Evolutionary conservation across 345 rosid genomes (phyloP), one percentile per base, ranked within the genome.

Genomic region (Turritis glabra): DNA sequence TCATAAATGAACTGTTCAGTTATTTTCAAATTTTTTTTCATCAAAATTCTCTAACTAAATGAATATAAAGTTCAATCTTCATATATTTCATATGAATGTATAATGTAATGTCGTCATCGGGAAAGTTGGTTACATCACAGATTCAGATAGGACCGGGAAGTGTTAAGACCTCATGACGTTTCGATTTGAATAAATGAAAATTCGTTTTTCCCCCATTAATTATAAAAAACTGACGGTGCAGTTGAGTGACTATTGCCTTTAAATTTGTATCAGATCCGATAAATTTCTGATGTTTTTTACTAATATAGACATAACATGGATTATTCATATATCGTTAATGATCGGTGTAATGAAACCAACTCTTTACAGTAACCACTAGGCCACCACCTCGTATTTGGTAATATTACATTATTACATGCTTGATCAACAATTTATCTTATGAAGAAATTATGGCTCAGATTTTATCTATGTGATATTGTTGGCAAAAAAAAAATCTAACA

Each of bases 71-170:
- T 26, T 51, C 14, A 14, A n/a, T 7, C 25, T 46, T 59, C 75
- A 25, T 71, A 60, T 60, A 72, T 29, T 72, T 52, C 62, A 51
- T 38, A 50, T 66, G 63, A 72, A 52, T 63, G 25, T 72, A 29
- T 72, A 40, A 41, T 63, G 48, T 62, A 38, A 63, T 51, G 77
- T 53, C 56, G 47, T 64, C 38, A 52, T 72, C 63, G 23, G 18
- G 63, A 53, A 63, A 63, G 26, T 46, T 73, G 26, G 58, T 74
- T 64, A 55, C 59, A 73, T 73, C 64, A 64, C 71, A 64, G n/a
- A 37, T 58, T 64, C 64, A 64, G 38, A 73, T 64, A 64, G 77
- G 57, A 64, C 77, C 65, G 3, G 48, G 50, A 22, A 64, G 8
- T 73, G 50, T 65, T 72, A 72, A 30, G 57, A 32, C 38, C 55